A percentile compares a stretch with the other conserved stretches of the same genome.
Conservation (phyloP, 352 stramenopile species). For the Pythium apleroticum region DNA sequence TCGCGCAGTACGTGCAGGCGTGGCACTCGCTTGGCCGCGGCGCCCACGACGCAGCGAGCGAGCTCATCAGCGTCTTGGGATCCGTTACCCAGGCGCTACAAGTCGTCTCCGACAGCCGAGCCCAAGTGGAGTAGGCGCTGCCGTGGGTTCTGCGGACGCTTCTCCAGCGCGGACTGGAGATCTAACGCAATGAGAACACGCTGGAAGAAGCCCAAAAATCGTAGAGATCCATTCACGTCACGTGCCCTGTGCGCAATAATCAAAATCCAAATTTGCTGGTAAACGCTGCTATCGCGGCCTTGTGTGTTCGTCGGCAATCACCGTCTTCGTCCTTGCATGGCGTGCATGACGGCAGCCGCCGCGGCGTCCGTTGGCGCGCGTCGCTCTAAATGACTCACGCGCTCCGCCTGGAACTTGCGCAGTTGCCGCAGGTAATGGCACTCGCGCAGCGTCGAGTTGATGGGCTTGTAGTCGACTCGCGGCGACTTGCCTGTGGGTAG, state of each 20-base stretch:
- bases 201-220: constrained; percentile 1
- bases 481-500: neutral
- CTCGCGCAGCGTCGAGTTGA: constrained; percentile 66
- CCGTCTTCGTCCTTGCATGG: constrained; percentile 31
- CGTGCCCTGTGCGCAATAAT: neutral
- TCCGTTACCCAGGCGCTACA: neutral
- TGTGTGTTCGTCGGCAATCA: constrained; percentile 11
- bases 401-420: constrained; percentile 71
- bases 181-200: neutral
- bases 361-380: constrained; percentile 22
- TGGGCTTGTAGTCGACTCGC: constrained; percentile 41
- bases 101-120: neutral
- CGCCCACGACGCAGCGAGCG: constrained; percentile 8
- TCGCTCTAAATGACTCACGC: constrained; percentile 47
- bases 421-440: constrained; percentile 77
- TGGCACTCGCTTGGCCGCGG: constrained; percentile 17
- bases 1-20: constrained; percentile 17
- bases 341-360: constrained; percentile 21
- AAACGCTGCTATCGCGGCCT: neutral
- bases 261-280: neutral
- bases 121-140: neutral
- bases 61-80: neutral
- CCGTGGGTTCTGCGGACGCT: constrained; percentile 20
- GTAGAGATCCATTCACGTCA: neutral
- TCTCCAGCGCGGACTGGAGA: constrained; percentile 7